Percentiles rank a stretch among this genome's conserved stretches.
phyloP scores from a whole-genome alignment of 805 yeast genomes.

The Scheffersomyces stipitis region DNA sequence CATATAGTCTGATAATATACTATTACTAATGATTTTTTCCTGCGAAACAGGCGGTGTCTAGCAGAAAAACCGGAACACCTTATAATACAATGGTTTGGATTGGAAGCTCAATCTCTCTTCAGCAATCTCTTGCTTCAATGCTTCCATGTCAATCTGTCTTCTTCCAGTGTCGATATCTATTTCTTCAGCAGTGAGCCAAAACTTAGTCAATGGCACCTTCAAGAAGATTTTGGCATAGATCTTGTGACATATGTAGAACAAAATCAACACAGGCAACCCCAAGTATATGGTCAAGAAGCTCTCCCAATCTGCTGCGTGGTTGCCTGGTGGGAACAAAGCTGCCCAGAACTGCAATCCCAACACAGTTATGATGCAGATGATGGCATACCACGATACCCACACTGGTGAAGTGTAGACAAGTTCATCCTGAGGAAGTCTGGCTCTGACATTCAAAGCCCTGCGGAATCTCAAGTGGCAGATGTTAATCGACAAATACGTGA shows the following conservation, averaged over 20 bases:
- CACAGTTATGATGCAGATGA: slow-evolving; percentile 24
- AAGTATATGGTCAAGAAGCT: slow-evolving; percentile 56
- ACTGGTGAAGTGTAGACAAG: slow-evolving; percentile 29
- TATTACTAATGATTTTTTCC: too few relatives aligned
- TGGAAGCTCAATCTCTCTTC: slow-evolving; percentile 32
- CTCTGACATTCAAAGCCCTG: slow-evolving; percentile 19
- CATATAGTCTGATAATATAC: too few relatives aligned
- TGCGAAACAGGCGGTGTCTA: too few relatives aligned
- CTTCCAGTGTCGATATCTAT: slow-evolving; percentile 66
- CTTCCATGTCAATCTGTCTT: slow-evolving; percentile 55
- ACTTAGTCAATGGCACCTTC: slow-evolving; percentile 29
- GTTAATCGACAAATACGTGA: slow-evolving; percentile 32
- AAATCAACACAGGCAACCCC: slow-evolving; percentile 44
- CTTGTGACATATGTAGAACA: slow-evolving; percentile 53
- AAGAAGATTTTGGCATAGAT: slow-evolving; percentile 29
- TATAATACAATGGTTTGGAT: slow-evolving; percentile 11
- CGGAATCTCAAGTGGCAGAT: slow-evolving; percentile 32
- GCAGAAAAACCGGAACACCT: slow-evolving; percentile 16
- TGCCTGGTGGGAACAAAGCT: slow-evolving; percentile 32
- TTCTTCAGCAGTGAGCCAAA: slow-evolving; percentile 43
- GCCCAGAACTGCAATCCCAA: slow-evolving; percentile 39
- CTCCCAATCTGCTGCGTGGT: slow-evolving; percentile 25
- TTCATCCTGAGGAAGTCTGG: slow-evolving; percentile 27
- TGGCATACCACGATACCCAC: slow-evolving; percentile 34
- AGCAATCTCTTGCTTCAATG: slow-evolving; percentile 49